Conservation (phyloP, 2,329 filamentous ascomycete species). For the Coleophoma eucalyptorum region DNA sequence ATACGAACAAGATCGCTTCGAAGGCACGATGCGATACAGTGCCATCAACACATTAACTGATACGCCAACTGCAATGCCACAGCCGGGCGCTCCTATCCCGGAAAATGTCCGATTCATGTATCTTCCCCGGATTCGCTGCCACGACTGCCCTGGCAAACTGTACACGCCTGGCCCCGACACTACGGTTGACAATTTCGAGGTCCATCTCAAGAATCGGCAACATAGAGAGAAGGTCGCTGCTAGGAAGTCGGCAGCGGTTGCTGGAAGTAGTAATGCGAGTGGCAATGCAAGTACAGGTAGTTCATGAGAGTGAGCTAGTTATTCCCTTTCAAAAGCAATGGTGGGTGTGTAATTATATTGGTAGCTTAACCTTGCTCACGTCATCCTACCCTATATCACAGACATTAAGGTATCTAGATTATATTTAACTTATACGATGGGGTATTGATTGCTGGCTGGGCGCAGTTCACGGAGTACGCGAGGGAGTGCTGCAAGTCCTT, state of each 20-base stretch:
- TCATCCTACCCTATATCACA: too few species aligned
- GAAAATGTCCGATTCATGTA: slow-evolving; percentile 74
- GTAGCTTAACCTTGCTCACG: too few species aligned
- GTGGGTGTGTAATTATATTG: too few species aligned
- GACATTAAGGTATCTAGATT: too few species aligned
- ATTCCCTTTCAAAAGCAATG: too few species aligned
- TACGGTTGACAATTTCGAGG: slow-evolving; percentile 86
- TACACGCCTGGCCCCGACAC: slow-evolving; percentile 87
- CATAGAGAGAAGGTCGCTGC: slow-evolving; percentile 70
- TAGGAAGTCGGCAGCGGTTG: slow-evolving; percentile 1
- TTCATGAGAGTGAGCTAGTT: too few species aligned
- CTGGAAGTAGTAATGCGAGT: not conserved
- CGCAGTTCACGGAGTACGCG: too few species aligned
- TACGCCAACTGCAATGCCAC: slow-evolving; percentile 51
- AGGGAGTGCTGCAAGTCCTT: too few species aligned
- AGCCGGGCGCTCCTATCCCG: slow-evolving; percentile 46
- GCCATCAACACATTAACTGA: slow-evolving; percentile 72
- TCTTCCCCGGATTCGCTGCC: slow-evolving; percentile 84
- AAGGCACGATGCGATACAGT: slow-evolving; percentile 87
- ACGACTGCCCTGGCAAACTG: slow-evolving; percentile 88
- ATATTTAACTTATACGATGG: not conserved
- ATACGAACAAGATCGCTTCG: slow-evolving; percentile 81
- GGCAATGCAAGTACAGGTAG: too few species aligned
- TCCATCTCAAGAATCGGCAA: slow-evolving; percentile 80
- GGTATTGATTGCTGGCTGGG: not conserved